A percentile compares a stretch with the other conserved stretches of the same genome.
phyloP scores from a whole-genome alignment of 2,329 filamentous ascomycete species.

The Exophiala viscosa region DNA sequence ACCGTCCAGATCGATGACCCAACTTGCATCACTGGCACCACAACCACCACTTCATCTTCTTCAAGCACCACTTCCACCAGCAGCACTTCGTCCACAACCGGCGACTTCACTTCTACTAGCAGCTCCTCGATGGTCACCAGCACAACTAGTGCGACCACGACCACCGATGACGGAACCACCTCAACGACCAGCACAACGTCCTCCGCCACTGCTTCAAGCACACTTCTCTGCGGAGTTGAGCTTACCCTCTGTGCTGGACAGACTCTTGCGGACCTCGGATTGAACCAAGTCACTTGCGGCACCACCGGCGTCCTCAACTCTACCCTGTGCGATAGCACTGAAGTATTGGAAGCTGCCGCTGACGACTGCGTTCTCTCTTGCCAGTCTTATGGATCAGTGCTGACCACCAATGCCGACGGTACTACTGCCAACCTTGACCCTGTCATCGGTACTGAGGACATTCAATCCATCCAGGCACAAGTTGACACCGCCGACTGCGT shows the following conservation, averaged over 20 bases:
- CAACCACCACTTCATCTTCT: background rate
- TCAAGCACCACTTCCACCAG: constrained; percentile 4
- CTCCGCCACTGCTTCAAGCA: background rate
- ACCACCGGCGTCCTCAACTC: background rate
- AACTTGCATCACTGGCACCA: constrained; percentile 5
- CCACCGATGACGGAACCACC: background rate
- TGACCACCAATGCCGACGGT: background rate
- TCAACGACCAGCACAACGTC: background rate
- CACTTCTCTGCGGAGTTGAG: background rate
- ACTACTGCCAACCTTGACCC: background rate
- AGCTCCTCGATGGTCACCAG: background rate
- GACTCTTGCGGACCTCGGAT: background rate
- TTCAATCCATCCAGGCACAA: constrained; percentile 1
- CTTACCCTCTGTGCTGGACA: background rate
- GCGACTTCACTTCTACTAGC: background rate
- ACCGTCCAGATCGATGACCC: constrained; percentile 10
- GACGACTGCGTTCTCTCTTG: background rate
- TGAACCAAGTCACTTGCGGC: background rate
- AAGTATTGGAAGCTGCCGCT: background rate
- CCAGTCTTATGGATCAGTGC: background rate
- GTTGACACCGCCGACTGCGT: background rate
- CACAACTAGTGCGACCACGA: background rate
- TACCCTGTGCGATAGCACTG: background rate
- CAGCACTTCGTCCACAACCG: background rate
- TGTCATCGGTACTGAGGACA: background rate